These are phyloP conservation scores for Anethum foeniculum DNA, from an alignment of 140 eudicot genomes.

Conservation along the genomic window DNA sequence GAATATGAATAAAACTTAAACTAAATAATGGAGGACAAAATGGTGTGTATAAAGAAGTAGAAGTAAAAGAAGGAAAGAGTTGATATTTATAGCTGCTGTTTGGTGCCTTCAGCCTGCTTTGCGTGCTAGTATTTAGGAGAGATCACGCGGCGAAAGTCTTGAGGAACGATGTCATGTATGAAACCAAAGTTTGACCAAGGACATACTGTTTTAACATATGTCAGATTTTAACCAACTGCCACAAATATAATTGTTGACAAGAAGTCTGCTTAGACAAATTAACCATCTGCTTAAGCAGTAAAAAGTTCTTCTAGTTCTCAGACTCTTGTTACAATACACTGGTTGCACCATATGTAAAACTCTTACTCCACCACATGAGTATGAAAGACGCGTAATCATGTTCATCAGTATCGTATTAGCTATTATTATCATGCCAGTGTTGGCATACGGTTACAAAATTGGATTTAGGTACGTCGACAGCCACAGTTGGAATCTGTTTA, in stretches of 20 bases:
- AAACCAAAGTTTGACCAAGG: neutral
- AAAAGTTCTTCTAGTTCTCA: neutral
- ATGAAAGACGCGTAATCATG: neutral
- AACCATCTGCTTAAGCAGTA: neutral
- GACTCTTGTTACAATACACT: neutral
- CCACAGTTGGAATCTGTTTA: neutral
- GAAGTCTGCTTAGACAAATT: neutral
- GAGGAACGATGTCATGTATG: neutral
- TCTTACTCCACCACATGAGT: neutral
- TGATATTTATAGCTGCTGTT: constrained; percentile 2
- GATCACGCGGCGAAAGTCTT: neutral
- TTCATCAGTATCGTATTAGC: neutral
- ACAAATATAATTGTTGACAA: neutral
- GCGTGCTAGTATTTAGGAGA: neutral
- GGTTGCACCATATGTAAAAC: neutral
- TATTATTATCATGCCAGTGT: neutral
- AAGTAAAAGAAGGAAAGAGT: neutral
- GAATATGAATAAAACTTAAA: neutral
- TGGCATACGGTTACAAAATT: neutral
- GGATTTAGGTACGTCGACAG: neutral
- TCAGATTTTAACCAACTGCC: neutral
- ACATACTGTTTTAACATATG: neutral
- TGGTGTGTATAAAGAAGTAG: neutral
- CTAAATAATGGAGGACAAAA: neutral
- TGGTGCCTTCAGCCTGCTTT: neutral